A percentile compares a stretch with the other conserved stretches of the same genome.
Conservation (phyloP, 371 early-diverging fungal species). For the Basidiobolus meristosporus region DNA sequence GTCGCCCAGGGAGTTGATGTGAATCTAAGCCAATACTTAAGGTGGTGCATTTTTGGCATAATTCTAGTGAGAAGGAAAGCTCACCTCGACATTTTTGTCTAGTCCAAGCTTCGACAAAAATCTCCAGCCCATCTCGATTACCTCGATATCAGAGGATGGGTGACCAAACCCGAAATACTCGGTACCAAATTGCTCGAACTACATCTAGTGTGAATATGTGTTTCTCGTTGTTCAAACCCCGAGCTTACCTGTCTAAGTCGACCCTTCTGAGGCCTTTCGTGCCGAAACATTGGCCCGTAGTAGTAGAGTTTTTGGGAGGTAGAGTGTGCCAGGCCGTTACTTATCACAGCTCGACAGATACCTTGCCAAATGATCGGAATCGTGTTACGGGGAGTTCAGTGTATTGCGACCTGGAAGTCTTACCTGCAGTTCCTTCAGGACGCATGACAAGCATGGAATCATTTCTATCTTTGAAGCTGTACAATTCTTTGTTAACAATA, state of each 20-base stretch:
- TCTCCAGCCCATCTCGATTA: conserved; percentile 19
- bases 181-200: conserved; percentile 48
- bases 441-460: conserved; percentile 25
- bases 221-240: neutral
- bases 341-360: conserved; percentile 25
- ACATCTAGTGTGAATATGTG: neutral
- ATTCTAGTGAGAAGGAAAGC: neutral
- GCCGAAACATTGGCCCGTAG: conserved; percentile 40
- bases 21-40: no score
- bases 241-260: conserved; percentile 24
- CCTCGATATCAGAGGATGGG: conserved; percentile 27
- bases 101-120: conserved; percentile 17
- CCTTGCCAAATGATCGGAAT: conserved; percentile 3
- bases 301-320: conserved; percentile 27
- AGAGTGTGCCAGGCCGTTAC: conserved; percentile 10
- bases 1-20: conserved; percentile 33
- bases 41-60: neutral
- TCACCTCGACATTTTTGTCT: conserved; percentile 4
- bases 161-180: conserved; percentile 23
- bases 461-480: conserved; percentile 30
- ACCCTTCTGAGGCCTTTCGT: conserved; percentile 41
- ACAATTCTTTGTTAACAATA: conserved; percentile 43
- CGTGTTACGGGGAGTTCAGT: neutral
- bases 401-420: neutral
- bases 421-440: conserved; percentile 40